Conservation (phyloP, 2,329 filamentous ascomycete species). For the Stagonosporopsis tanaceti region DNA sequence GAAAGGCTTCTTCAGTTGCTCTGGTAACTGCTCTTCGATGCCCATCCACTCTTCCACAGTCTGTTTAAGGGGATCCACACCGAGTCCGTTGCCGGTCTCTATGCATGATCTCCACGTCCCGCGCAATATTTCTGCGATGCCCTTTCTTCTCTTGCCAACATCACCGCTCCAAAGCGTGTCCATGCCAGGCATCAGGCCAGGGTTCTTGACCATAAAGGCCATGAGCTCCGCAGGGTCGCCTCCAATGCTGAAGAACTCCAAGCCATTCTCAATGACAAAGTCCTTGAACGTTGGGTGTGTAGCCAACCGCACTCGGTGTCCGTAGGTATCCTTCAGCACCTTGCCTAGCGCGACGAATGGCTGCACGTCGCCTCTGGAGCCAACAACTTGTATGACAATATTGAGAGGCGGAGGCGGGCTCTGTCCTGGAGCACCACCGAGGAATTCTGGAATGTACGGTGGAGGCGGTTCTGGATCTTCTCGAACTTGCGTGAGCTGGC, state of each 20-base stretch:
- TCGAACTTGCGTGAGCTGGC: slow-evolving; percentile 50
- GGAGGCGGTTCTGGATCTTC: slow-evolving; percentile 67
- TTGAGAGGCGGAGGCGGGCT: slow-evolving; percentile 59
- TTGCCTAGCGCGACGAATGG: slow-evolving; percentile 60
- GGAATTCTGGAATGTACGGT: slow-evolving; percentile 75
- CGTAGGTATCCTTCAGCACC: slow-evolving; percentile 58
- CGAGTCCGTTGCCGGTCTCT: slow-evolving; percentile 74
- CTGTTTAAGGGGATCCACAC: slow-evolving; percentile 60
- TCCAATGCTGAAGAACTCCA: slow-evolving; percentile 60
- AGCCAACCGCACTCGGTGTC: slow-evolving; percentile 57
- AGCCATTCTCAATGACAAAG: slow-evolving; percentile 58
- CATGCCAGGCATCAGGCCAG: slow-evolving; percentile 83
- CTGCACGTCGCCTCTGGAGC: slow-evolving; percentile 60
- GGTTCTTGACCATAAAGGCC: slow-evolving; percentile 91
- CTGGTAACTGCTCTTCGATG: slow-evolving; percentile 48
- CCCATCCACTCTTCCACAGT: slow-evolving; percentile 61
- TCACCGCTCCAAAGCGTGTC: slow-evolving; percentile 80
- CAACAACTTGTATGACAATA: slow-evolving; percentile 59
- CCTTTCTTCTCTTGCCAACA: slow-evolving; percentile 75
- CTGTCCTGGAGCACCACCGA: slow-evolving; percentile 69
- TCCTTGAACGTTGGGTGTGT: slow-evolving; percentile 60
- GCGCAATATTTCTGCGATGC: slow-evolving; percentile 79
- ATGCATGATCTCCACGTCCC: slow-evolving; percentile 89
- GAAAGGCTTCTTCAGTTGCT: slow-evolving; percentile 65
- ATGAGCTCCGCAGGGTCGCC: slow-evolving; percentile 60